Evolutionary conservation across 1,284 basidiomycete genomes (phyloP), one percentile per base, ranked within the genome.

Genomic region (Trichosporon inkin): DNA sequence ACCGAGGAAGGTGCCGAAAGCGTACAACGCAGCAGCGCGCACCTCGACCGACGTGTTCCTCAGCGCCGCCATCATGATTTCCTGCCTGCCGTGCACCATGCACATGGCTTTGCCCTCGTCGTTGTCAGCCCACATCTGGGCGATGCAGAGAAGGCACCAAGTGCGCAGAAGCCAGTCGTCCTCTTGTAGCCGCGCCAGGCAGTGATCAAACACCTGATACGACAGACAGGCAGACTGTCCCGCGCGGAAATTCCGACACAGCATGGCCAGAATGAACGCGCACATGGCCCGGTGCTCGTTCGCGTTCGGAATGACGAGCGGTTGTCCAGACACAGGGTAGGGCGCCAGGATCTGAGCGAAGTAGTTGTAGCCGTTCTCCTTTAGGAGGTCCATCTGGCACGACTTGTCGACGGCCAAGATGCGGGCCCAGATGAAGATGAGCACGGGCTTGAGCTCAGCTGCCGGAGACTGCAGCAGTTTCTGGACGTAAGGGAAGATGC

Each of bases 281-380:
- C 94, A 99, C 95, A 99, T 99, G 0, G 95, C 95, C 62, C 93
- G 91, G 77, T 99, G 94, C 77, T 99, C 95, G 14, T 91, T 90
- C 54, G 88, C 87, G 77, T 99, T 98, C 0, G 93, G 92, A 28
- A 97, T 85, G 34, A 86, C 81, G 32, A 78, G 66, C 7, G 70
- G 76, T n/a, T 72, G 72, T 13, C 61, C 64, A 10, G 61, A 58
- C n/a, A 68, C 68, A 1, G 74, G 71, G 40, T 71, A 71, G 13
- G 80, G 78, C 1, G 85, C 84, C 13, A 95, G 83, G 34, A 94
- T 78, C 41, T 86, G 85, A 16, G 91, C 87, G 71, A 97, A 97
- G 75, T 96, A 96, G 67, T 86, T 87, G 81, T 88, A 93, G 0
- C 90, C 91, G 61, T 86, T 84, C 58, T 88, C 91, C 61, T 89